phyloP scores from a whole-genome alignment of 768 basidiomycete genomes.

The Macrolepiota albuminosa region DNA sequence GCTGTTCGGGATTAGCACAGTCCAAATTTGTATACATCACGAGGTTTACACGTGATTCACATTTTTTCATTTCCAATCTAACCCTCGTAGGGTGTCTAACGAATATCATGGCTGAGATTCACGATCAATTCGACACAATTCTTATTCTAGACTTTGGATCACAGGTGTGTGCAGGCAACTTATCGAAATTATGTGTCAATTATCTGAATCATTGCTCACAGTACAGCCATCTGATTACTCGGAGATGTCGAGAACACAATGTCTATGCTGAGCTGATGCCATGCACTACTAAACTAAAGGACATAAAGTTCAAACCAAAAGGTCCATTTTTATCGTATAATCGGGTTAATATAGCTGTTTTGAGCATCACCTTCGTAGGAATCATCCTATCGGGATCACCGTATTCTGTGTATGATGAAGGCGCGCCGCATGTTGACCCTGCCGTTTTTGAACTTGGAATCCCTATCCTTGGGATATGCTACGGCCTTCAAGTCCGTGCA shows the following conservation, averaged over 20 bases:
- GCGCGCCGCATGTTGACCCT: conserved; percentile 92
- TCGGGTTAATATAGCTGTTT: background rate
- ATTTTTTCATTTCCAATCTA: conserved; percentile 3
- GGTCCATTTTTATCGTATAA: conserved; percentile 38
- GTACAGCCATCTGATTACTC: conserved; percentile 97
- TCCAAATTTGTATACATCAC: background rate
- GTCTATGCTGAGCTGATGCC: conserved; percentile 98
- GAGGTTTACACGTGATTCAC: conserved; percentile 1
- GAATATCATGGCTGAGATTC: conserved; percentile 72
- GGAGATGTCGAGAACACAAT: conserved; percentile 95
- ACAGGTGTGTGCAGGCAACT: conserved; percentile 57
- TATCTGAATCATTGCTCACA: conserved; percentile 26
- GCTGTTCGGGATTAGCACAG: background rate
- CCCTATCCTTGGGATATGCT: conserved; percentile 95
- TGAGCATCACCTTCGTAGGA: conserved; percentile 35
- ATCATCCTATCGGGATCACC: conserved; percentile 98
- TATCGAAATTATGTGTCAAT: background rate
- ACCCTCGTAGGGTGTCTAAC: background rate
- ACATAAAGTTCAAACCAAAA: conserved; percentile 91
- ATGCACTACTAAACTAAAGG: conserved; percentile 86
- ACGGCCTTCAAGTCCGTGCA: conserved; percentile 79
- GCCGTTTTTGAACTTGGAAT: conserved; percentile 83
- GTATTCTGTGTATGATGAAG: conserved; percentile 93
- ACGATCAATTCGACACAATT: conserved; percentile 93
- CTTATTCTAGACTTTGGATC: conserved; percentile 97